These are phyloP conservation scores for Fusarium temperatum DNA, from an alignment of 2,329 filamentous ascomycete genomes.

Conservation along the genomic window DNA sequence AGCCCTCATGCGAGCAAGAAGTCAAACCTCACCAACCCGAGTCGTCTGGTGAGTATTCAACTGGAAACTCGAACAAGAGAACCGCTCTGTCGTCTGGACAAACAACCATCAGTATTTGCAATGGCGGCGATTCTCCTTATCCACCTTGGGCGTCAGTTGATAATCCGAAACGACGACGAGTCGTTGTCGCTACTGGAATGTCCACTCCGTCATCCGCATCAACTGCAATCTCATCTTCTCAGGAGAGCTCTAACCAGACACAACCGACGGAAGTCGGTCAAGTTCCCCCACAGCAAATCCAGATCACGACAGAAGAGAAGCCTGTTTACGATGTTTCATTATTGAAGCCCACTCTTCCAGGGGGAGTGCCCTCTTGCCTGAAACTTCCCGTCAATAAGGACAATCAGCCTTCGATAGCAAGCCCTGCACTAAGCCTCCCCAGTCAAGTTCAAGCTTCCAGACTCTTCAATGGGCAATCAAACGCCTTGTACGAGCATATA, in stretches of 20 bases:
- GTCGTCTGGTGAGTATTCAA: background rate
- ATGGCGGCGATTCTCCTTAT: background rate
- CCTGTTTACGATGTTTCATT: background rate
- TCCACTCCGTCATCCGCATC: background rate
- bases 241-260: background rate
- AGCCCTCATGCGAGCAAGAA: background rate
- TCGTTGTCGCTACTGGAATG: background rate
- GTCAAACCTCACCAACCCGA: background rate
- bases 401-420: background rate
- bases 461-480: background rate
- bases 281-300: background rate
- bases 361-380: background rate
- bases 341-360: background rate
- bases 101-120: background rate
- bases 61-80: conserved; percentile 1
- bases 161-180: conserved; percentile 7
- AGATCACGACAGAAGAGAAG: background rate
- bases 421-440: background rate
- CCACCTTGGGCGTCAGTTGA: background rate
- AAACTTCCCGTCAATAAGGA: background rate
- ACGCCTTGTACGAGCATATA: conserved; percentile 4
- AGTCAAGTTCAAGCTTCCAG: background rate
- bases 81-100: background rate
- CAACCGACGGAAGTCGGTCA: background rate
- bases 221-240: background rate